Evolutionary conservation across 2,329 filamentous ascomycete species (phyloP).

Genomic region (Fusarium austroafricanum): DNA sequence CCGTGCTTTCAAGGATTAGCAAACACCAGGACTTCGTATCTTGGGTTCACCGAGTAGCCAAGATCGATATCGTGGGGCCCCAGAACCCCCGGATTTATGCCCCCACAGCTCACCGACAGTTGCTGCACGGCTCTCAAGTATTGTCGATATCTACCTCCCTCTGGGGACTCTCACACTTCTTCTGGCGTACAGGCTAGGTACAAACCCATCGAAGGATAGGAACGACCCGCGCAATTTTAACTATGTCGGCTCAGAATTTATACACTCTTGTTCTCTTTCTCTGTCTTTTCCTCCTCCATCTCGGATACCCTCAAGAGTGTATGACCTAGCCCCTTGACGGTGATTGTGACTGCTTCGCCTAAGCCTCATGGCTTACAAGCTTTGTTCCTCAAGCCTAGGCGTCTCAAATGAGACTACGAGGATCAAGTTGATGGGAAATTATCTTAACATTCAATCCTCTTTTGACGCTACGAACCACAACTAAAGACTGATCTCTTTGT

Average conservation of each 20-base stretch:
- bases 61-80: constrained; percentile 46
- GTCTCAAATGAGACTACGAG: background rate
- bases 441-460: background rate
- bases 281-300: no score
- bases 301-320: background rate
- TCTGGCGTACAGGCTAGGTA: background rate
- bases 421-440: background rate
- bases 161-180: background rate
- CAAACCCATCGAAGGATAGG: background rate
- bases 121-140: background rate
- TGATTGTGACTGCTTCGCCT: background rate
- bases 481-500: background rate
- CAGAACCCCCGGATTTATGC: constrained; percentile 30
- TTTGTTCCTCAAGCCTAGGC: constrained; percentile 14
- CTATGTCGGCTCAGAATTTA: background rate
- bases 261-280: constrained; percentile 11
- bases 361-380: background rate
- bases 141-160: constrained; percentile 2
- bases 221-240: background rate
- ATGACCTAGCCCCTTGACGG: background rate
- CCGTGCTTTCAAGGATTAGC: background rate
- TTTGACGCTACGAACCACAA: background rate
- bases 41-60: background rate
- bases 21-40: background rate
- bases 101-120: constrained; percentile 43